Base-by-base conservation (phyloP, 345 rosid species). In the Citrus cavaleriei region DNA sequence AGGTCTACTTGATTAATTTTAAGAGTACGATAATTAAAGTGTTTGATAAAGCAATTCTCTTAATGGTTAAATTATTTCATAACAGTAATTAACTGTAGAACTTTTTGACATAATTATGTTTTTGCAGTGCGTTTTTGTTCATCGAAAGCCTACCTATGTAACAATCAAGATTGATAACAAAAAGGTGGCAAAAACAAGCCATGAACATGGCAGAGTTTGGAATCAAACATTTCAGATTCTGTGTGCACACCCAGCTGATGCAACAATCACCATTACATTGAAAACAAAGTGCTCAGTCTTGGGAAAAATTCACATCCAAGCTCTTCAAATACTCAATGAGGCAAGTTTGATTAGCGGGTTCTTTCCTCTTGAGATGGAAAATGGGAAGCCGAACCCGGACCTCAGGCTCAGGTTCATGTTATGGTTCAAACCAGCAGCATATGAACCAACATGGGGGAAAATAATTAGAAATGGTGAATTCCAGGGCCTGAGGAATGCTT, bases 171-270 rank as follows among this genome's bases (percentile, higher is more conserved):
- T 95, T 49, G 89, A 88, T 81, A 77, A 92, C 7, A 83, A 85
- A 73, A 92, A 87, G 77, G 89, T 92, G 4, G 98, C 93, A 19
- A 87, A 86, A 68, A 93, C 98, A 16, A 92, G 90, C 76, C 82
- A 74, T 30, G 92, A 92, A 78, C 83, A 70, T 0, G 93, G 86
- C 83, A 88, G 98, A 3, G 78, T 90, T n/a, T 95, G 98, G 97
- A 95, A 92, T 79, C 98, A 93, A 70, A 93, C 95, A 18, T 92
- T 95, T 73, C 94, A 86, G 70, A 85, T 95, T 74, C 91, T 89
- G 7, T 95, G 97, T 54, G 98, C 98, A 3, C 94, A 93, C 60
- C 91, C 88, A 7, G 40, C 83, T 2, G 87, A 90, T 78, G 88
- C 98, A 32, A 80, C 68, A 55, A 68, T 95, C 81, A 95, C 94